These are phyloP conservation scores for Yamadazyma spencermartinsiae DNA, from an alignment of 1,139 yeast species.

Conservation along the genomic window DNA sequence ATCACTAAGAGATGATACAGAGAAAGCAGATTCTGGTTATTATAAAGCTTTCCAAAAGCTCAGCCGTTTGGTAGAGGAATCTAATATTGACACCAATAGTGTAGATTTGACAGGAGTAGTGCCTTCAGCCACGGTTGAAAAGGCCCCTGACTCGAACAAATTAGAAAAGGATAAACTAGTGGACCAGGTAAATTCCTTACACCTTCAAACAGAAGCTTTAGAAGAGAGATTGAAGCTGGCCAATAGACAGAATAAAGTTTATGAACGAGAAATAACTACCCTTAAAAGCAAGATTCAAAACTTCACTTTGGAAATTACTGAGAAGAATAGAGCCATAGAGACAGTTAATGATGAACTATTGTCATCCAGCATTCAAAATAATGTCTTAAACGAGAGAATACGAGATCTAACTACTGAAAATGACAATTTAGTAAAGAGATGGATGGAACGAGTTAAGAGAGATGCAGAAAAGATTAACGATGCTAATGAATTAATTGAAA, in stretches of 20 bases:
- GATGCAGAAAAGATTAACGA: constrained; percentile 65
- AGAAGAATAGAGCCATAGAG: constrained; percentile 59
- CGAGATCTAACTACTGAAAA: constrained; percentile 39
- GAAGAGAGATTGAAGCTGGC: constrained; percentile 18
- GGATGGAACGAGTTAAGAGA: constrained; percentile 57
- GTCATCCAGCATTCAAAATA: constrained; percentile 68
- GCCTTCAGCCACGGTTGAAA: not conserved
- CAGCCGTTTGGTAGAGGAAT: constrained; percentile 14
- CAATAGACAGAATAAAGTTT: constrained; percentile 16
- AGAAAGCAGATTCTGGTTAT: constrained; percentile 32
- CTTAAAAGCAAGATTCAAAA: constrained; percentile 33
- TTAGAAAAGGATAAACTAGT: constrained; percentile 20
- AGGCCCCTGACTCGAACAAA: not conserved
- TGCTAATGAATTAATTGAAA: constrained; percentile 40
- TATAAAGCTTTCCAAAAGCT: constrained; percentile 35
- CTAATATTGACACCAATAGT: constrained; percentile 2
- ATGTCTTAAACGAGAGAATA: constrained; percentile 53
- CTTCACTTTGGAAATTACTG: constrained; percentile 47
- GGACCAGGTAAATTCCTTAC: constrained; percentile 24
- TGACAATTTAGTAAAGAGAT: constrained; percentile 52
- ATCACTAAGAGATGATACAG: constrained; percentile 31
- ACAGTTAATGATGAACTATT: constrained; percentile 70
- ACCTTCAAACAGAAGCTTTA: constrained; percentile 24
- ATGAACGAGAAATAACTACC: constrained; percentile 22
- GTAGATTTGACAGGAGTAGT: constrained; percentile 1